Evolutionary conservation across 495 filamentous ascomycete genomes (phyloP), one percentile per base, ranked within the genome.

Genomic region (Penicillium diatomitis): DNA sequence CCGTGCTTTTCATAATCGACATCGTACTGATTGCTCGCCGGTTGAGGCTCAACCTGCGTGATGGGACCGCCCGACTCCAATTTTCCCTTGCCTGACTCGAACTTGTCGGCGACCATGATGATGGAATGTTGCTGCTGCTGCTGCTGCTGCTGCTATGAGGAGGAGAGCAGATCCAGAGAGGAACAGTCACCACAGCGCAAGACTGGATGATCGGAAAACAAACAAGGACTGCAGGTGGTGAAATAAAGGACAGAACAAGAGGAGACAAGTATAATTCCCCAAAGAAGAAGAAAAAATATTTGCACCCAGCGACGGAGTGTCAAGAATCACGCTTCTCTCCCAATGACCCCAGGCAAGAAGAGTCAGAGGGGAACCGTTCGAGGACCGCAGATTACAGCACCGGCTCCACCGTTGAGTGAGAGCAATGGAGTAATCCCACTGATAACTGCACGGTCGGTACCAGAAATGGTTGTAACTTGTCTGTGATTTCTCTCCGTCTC

Each of bases 1-100:
- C 67, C 69, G 60, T 70, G 49, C 52, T 73, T 72, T 55, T 73
- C 70, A 44, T 62, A 69, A 53, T 72, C 69, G 42, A 65, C 49
- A 48, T 72, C 64, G 44, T 64, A 49, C 47, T 44, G 29, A 35
- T 55, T 43, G 5, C n/a, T 32, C 6, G 45, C 38, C 9, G 31
- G 20, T 12, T 52, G 38, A 30, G 51, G 40, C 29, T 61, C 46
- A 29, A 64, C 50, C 41, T 64, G 58, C 20, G 62, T 54, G 45
- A 58, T 50, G 41, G 68, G 55, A n/a, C 51, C 52, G n/a, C 65
- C 62, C 8, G 48, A 42, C 38, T 55, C 46, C 61, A 60, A 66
- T 46, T 63, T 65, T 40, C 57, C 59, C 60, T 70, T 67, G 38
- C 56, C 58, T 38, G 49, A 50, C 48, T 48, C 36, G 11, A 57